Evolutionary conservation across 805 yeast species (phyloP).

Genomic region (Pichia cephalocereana): DNA sequence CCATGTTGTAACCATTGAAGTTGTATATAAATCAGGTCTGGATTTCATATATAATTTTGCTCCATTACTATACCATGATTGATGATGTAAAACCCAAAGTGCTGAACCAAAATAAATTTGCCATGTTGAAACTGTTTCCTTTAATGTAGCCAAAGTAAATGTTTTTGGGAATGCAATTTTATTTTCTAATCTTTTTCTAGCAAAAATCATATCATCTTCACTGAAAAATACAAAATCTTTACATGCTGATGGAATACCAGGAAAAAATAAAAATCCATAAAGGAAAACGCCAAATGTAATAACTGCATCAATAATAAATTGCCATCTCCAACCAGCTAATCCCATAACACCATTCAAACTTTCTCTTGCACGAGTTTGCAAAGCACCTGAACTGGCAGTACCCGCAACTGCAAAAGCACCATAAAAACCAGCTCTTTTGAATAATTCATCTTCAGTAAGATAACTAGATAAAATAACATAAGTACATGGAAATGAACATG

Average conservation of each 20-base stretch:
- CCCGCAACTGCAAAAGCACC: constrained; percentile 58
- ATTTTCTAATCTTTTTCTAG: constrained; percentile 34
- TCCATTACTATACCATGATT: constrained; percentile 44
- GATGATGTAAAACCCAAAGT: constrained; percentile 55
- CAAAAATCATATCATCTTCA: constrained; percentile 47
- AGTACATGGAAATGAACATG: constrained; percentile 55
- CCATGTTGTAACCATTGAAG: constrained; percentile 38
- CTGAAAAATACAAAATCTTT: constrained; percentile 39
- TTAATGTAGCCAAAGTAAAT: constrained; percentile 40
- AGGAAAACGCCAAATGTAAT: constrained; percentile 18
- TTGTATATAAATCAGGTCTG: constrained; percentile 34
- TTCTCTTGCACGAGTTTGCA: constrained; percentile 33
- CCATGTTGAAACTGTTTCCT: constrained; percentile 44
- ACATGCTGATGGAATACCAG: constrained; percentile 60
- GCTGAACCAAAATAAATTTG: constrained; percentile 50
- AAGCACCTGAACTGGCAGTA: constrained; percentile 44
- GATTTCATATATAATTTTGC: constrained; percentile 56
- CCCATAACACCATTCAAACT: constrained; percentile 20
- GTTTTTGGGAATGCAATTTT: constrained; percentile 23
- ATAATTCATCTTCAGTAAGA: constrained; percentile 47
- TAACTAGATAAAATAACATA: constrained; percentile 52
- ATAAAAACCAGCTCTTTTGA: constrained; percentile 53
- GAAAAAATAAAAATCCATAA: constrained; percentile 29
- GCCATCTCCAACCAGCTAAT: constrained; percentile 45
- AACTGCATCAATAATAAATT: constrained; percentile 45